A percentile compares a stretch with the other conserved stretches of the same genome.
These are phyloP conservation scores for Neofusicoccum umdonicola DNA, from an alignment of 2,329 filamentous ascomycete genomes.

Conservation along the genomic window DNA sequence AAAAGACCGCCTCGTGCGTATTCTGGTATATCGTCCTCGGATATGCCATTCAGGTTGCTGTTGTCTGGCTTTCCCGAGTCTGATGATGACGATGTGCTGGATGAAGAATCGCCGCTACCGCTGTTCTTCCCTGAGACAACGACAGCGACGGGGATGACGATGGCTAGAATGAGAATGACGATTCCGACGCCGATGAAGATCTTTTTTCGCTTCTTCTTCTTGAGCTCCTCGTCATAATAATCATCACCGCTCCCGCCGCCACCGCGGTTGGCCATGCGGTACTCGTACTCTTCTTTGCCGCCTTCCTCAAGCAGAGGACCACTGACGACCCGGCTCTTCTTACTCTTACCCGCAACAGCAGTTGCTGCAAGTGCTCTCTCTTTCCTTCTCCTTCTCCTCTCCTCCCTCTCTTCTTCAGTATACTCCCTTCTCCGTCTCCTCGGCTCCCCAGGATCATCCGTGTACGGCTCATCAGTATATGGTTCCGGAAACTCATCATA, in stretches of 20 bases:
- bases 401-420: conserved; percentile 22
- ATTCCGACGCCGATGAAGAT: conserved; percentile 52
- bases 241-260: conserved; percentile 36
- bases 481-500: background rate
- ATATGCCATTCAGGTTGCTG: conserved; percentile 45
- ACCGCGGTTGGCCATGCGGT: conserved; percentile 40
- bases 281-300: conserved; percentile 42
- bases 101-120: conserved; percentile 23
- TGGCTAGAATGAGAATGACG: conserved; percentile 42
- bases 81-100: conserved; percentile 23
- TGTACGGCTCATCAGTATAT: conserved; percentile 14
- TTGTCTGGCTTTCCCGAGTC: conserved; percentile 38
- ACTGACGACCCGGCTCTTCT: conserved; percentile 45
- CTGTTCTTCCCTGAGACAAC: conserved; percentile 42
- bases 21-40: conserved; percentile 45
- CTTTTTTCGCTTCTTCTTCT: conserved; percentile 52
- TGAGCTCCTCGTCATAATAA: conserved; percentile 39
- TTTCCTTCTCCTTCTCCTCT: conserved; percentile 31
- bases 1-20: conserved; percentile 72
- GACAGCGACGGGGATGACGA: conserved; percentile 48
- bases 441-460: conserved; percentile 15
- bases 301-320: conserved; percentile 47
- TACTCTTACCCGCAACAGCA: conserved; percentile 20
- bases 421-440: conserved; percentile 21
- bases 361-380: conserved; percentile 21